Conservation (phyloP, 1,284 basidiomycete species). For the Amylostereum areolatum region DNA sequence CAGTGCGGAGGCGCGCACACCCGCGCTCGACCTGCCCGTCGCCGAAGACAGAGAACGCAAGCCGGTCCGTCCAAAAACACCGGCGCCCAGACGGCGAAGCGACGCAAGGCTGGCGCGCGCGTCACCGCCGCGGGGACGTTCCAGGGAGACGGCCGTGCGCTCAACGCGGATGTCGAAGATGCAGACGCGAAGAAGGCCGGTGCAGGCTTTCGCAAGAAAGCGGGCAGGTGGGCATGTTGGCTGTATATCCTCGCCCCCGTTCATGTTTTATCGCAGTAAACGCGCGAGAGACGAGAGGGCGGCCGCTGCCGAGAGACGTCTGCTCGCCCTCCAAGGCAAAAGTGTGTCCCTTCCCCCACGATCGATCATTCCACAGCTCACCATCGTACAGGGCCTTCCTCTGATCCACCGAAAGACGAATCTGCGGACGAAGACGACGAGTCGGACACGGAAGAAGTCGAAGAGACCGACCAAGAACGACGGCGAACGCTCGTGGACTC, state of each 20-base stretch:
- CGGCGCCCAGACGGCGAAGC: conserved; percentile 54
- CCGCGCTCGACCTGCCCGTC: conserved; percentile 43
- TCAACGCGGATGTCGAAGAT: conserved; percentile 40
- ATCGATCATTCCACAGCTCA: too few relatives aligned
- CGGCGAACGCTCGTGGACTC: conserved; percentile 40
- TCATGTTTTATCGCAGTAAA: conserved; percentile 42
- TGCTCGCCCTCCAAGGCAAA: conserved; percentile 37
- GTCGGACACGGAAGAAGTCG: conserved; percentile 21
- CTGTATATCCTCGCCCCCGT: background rate
- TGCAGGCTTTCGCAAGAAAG: conserved; percentile 62
- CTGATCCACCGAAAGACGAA: conserved; percentile 14
- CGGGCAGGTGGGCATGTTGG: conserved; percentile 45
- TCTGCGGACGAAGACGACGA: conserved; percentile 12
- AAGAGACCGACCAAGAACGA: conserved; percentile 55
- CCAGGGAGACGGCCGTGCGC: conserved; percentile 43
- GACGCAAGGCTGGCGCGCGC: conserved; percentile 63
- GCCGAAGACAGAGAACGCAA: conserved; percentile 35
- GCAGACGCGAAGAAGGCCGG: conserved; percentile 37
- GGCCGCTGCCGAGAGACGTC: conserved; percentile 58
- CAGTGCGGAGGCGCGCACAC: conserved; percentile 79
- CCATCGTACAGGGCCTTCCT: background rate
- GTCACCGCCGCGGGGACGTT: conserved; percentile 58
- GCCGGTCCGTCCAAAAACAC: conserved; percentile 47
- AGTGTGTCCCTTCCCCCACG: conserved; percentile 15
- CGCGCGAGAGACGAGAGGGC: conserved; percentile 71